Conservation (phyloP, 2,329 filamentous ascomycete species). For the Leptosphaerulina australis region DNA sequence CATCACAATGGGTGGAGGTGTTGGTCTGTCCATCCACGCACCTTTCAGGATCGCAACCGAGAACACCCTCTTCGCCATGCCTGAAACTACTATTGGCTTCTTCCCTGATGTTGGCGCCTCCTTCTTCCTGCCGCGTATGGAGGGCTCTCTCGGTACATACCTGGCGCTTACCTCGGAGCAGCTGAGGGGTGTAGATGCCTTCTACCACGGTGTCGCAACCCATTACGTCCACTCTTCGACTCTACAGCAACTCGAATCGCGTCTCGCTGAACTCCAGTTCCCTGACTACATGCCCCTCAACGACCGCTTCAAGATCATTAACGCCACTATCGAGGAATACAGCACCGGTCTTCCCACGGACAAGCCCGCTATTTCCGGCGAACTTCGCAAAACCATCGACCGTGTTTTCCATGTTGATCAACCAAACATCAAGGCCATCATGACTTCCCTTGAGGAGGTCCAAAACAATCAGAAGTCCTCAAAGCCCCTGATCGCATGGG, state of each 20-base stretch:
- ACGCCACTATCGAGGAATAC: slow-evolving; percentile 90
- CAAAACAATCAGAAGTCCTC: slow-evolving; percentile 41
- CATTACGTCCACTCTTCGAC: slow-evolving; percentile 95
- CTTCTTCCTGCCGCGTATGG: slow-evolving; percentile 91
- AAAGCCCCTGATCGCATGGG: slow-evolving; percentile 71
- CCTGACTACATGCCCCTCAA: slow-evolving; percentile 71
- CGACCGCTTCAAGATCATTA: slow-evolving; percentile 73
- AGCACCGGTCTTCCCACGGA: slow-evolving; percentile 77
- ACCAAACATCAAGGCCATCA: slow-evolving; percentile 70
- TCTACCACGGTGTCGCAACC: slow-evolving; percentile 90
- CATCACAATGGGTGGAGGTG: slow-evolving; percentile 97
- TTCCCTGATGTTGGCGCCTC: slow-evolving; percentile 97
- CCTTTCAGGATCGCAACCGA: slow-evolving; percentile 97
- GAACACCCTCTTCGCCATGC: slow-evolving; percentile 95
- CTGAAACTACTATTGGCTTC: slow-evolving; percentile 97
- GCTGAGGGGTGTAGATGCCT: slow-evolving; percentile 80
- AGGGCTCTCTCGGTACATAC: slow-evolving; percentile 87
- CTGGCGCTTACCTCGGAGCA: slow-evolving; percentile 88
- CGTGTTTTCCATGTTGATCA: slow-evolving; percentile 60
- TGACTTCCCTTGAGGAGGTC: slow-evolving; percentile 65
- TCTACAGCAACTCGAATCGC: slow-evolving; percentile 78
- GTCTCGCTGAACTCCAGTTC: slow-evolving; percentile 89
- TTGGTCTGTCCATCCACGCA: slow-evolving; percentile 91
- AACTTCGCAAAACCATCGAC: slow-evolving; percentile 81
- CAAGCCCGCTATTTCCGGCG: slow-evolving; percentile 62